Evolutionary conservation across 208 protist genomes (phyloP), one percentile per base, ranked within the genome.

Genomic region (Blechomonas ayalai): DNA sequence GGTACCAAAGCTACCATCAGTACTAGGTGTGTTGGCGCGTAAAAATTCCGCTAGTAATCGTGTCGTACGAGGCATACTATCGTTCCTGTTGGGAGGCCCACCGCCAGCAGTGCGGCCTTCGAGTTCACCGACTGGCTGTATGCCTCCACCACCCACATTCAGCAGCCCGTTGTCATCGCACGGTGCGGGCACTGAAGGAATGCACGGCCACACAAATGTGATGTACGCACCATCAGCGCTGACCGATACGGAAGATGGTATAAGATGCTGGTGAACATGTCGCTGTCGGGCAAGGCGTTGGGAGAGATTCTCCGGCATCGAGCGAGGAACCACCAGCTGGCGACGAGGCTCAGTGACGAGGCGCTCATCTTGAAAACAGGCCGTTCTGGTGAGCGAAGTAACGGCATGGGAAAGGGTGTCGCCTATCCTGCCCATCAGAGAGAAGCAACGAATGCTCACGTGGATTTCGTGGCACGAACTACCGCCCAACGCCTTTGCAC

Each of bases 41-140:
- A 95, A 59, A 53, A 82, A 91, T 47, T 95, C 80, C 1, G 87
- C 80, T 27, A 92, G 39, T 8, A 67, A 33, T n/a, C n/a, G n/a
- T n/a, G n/a, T n/a, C n/a, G n/a, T n/a, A n/a, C n/a, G n/a, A n/a
- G n/a, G n/a, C 10, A 10, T 10, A 35, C 12, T 35, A 35, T 10
- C 12, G n/a, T n/a, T n/a, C n/a, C n/a, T n/a, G n/a, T n/a, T n/a
- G n/a, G n/a, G n/a, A n/a, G n/a, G n/a, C n/a, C n/a, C n/a, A n/a
- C n/a, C n/a, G n/a, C n/a, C n/a, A n/a, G n/a, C n/a, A n/a, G n/a
- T n/a, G n/a, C n/a, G n/a, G n/a, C n/a, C n/a, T n/a, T n/a, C n/a
- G n/a, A n/a, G n/a, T n/a, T n/a, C n/a, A n/a, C n/a, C n/a, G n/a
- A n/a, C n/a, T n/a, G n/a, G n/a, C n/a, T n/a, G n/a, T n/a, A n/a